These are phyloP conservation scores for Chlamydomonas sp. DNA, from an alignment of 139 green algal genomes.

Conservation along the genomic window DNA sequence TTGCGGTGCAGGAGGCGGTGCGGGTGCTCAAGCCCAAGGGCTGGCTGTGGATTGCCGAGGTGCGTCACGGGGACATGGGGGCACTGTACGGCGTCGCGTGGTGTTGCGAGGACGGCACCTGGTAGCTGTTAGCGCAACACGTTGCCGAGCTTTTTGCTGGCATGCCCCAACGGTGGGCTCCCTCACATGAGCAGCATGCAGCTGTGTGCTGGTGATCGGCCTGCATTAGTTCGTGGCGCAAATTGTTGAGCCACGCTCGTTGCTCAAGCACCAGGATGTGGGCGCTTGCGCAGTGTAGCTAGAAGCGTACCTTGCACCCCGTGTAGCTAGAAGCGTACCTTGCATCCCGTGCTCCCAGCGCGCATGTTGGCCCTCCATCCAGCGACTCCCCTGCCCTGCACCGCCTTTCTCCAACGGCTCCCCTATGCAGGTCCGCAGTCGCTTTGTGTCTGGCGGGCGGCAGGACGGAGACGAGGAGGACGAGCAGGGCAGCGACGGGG, in stretches of 20 bases:
- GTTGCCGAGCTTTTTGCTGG: background rate
- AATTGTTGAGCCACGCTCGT: no score
- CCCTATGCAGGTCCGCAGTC: slow-evolving; percentile 58
- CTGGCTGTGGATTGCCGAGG: slow-evolving; percentile 94
- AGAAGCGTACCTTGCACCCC: no score
- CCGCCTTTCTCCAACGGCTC: background rate
- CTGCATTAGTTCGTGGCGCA: no score
- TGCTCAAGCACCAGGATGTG: no score
- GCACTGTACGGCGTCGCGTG: background rate
- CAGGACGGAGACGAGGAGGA: background rate
- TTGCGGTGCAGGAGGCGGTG: slow-evolving; percentile 75
- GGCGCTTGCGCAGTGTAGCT: no score
- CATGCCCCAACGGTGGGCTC: no score
- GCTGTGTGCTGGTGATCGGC: no score
- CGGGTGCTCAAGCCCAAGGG: slow-evolving; percentile 81
- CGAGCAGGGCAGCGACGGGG: background rate
- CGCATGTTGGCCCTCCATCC: background rate
- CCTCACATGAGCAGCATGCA: no score
- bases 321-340: no score
- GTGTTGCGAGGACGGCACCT: background rate
- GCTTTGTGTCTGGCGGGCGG: slow-evolving; percentile 52
- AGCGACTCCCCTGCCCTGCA: background rate
- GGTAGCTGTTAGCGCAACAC: background rate
- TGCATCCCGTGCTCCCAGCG: no score
- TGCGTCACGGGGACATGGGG: slow-evolving; percentile 48